Percentiles rank a stretch among this genome's conserved stretches.
These are phyloP conservation scores for Lachancea kluyveri DNA, from an alignment of 805 yeast genomes.

Conservation along the genomic window DNA sequence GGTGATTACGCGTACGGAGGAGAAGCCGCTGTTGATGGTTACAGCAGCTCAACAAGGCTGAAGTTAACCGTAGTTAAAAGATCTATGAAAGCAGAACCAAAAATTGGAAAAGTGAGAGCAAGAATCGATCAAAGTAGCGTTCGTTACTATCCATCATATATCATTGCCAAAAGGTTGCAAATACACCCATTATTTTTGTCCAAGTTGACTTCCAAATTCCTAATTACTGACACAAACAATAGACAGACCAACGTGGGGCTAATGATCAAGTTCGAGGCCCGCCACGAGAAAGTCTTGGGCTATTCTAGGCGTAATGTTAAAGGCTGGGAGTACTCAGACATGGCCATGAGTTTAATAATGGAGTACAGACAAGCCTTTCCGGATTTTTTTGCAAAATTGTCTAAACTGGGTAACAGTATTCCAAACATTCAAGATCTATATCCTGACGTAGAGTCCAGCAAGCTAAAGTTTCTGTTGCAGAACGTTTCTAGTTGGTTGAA, in stretches of 20 bases:
- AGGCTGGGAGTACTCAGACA: constrained; percentile 79
- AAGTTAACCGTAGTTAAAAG: constrained; percentile 49
- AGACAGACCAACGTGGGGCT: constrained; percentile 68
- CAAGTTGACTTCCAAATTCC: constrained; percentile 66
- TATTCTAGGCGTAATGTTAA: constrained; percentile 59
- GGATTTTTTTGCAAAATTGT: constrained; percentile 42
- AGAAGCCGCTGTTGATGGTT: constrained; percentile 60
- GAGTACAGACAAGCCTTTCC: constrained; percentile 62
- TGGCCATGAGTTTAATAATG: constrained; percentile 60
- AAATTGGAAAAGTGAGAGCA: constrained; percentile 57
- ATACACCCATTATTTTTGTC: constrained; percentile 65
- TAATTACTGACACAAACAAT: constrained; percentile 49
- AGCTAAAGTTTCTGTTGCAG: constrained; percentile 24
- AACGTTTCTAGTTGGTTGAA: constrained; percentile 38
- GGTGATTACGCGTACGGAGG: constrained; percentile 88
- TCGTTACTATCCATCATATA: constrained; percentile 58
- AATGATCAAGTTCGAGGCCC: constrained; percentile 74
- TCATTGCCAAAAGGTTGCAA: constrained; percentile 51
- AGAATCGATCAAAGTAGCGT: constrained; percentile 48
- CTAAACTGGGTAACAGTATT: constrained; percentile 24
- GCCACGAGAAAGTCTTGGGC: constrained; percentile 80
- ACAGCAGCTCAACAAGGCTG: constrained; percentile 41
- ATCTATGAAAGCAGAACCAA: constrained; percentile 48
- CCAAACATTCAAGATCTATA: constrained; percentile 28
- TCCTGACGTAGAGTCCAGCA: constrained; percentile 31